A percentile compares a stretch with the other conserved stretches of the same genome.
Conservation (phyloP, 352 stramenopile genomes). For the Pythium phragmitis region DNA sequence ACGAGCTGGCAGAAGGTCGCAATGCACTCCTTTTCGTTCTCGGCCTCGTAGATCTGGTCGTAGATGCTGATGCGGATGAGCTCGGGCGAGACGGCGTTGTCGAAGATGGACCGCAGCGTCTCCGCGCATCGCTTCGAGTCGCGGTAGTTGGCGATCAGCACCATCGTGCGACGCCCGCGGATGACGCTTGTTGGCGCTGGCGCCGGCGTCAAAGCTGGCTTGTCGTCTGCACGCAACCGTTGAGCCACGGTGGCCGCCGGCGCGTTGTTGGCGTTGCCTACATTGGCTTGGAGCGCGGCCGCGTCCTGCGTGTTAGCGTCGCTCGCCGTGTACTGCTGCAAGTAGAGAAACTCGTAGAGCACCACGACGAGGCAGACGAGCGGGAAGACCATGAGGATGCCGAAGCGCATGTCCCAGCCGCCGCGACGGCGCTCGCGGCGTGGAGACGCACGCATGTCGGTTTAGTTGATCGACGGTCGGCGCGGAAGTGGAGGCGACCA, state of each 20-base stretch:
- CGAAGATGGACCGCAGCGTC: conserved; percentile 78
- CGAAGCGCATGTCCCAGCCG: conserved; percentile 54
- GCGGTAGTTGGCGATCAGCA: conserved; percentile 82
- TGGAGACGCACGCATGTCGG: conserved; percentile 35
- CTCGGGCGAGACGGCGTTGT: conserved; percentile 61
- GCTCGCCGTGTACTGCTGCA: conserved; percentile 67
- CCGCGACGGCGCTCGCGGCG: conserved; percentile 20
- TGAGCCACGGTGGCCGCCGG: not conserved
- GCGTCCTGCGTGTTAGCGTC: conserved; percentile 29
- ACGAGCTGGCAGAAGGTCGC: conserved; percentile 70
- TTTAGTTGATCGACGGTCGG: not conserved
- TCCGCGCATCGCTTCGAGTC: conserved; percentile 75
- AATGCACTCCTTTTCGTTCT: conserved; percentile 63
- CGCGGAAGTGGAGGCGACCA: not conserved
- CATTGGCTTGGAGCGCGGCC: conserved; percentile 24
- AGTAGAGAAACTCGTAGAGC: conserved; percentile 78
- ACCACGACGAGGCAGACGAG: conserved; percentile 68
- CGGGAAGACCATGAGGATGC: conserved; percentile 67
- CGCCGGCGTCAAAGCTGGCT: conserved; percentile 10
- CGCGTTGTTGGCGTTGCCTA: not conserved
- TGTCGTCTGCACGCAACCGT: conserved; percentile 9
- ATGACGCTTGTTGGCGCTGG: conserved; percentile 36
- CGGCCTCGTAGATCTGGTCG: conserved; percentile 67
- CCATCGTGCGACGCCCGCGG: conserved; percentile 68
- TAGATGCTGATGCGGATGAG: conserved; percentile 62